These are phyloP conservation scores for Sarocladiaceae sp. DNA, from an alignment of 2,329 filamentous ascomycete genomes.

Conservation along the genomic window DNA sequence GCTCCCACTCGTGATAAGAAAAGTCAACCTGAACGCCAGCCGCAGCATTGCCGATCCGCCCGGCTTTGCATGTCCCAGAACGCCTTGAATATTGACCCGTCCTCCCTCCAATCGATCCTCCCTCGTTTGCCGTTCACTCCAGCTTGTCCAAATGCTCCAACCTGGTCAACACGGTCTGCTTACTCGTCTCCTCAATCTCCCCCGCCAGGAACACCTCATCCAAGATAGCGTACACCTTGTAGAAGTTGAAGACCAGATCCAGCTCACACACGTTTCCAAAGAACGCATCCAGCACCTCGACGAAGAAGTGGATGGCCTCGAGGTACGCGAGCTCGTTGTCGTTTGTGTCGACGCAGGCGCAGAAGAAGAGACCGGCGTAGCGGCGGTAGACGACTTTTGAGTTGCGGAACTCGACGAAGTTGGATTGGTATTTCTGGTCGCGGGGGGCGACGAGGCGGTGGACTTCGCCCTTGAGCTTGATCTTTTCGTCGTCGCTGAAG, in stretches of 20 bases:
- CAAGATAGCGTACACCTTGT: conserved; percentile 93
- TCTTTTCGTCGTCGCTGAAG: conserved; percentile 97
- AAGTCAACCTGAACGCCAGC: conserved; percentile 4
- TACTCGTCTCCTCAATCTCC: conserved; percentile 98
- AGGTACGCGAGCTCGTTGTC: conserved; percentile 97
- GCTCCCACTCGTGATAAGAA: too few species aligned
- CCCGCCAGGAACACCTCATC: conserved; percentile 97
- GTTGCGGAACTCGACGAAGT: conserved; percentile 94
- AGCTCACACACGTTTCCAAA: conserved; percentile 99
- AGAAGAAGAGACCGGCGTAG: conserved; percentile 98
- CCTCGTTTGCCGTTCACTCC: conserved; percentile 47
- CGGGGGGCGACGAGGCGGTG: conserved; percentile 95
- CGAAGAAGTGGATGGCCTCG: conserved; percentile 98
- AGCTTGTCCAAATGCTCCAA: conserved; percentile 95
- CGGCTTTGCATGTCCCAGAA: neutral
- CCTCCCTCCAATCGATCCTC: neutral
- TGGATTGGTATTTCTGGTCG: conserved; percentile 99
- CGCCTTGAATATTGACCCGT: neutral
- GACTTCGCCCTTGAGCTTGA: conserved; percentile 97
- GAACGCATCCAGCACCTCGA: conserved; percentile 96
- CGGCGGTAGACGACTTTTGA: conserved; percentile 97
- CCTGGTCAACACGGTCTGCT: conserved; percentile 91
- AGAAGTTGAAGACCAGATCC: conserved; percentile 79
- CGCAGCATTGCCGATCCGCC: neutral
- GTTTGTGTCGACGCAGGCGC: conserved; percentile 96